phyloP scores from a whole-genome alignment of 2,329 filamentous ascomycete species.

The Ophiosphaerella korrae region DNA sequence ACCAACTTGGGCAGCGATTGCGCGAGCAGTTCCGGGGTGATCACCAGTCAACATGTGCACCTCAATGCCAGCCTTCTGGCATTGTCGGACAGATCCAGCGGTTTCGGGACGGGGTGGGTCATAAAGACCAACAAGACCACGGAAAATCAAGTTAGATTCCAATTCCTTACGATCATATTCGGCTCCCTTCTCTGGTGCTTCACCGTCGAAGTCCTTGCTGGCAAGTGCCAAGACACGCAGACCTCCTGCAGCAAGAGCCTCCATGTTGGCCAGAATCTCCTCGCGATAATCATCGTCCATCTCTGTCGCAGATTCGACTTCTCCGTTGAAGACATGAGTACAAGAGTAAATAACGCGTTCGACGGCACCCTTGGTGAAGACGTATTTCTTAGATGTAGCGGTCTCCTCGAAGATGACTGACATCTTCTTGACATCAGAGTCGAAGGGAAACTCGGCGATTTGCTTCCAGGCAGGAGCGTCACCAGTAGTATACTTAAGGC shows the following conservation, averaged over 20 bases:
- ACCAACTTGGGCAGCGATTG: constrained; percentile 53
- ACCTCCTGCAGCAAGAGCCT: constrained; percentile 67
- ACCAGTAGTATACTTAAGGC: constrained; percentile 53
- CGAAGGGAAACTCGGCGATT: constrained; percentile 72
- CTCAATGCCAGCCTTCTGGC: constrained; percentile 43
- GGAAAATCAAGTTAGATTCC: constrained; percentile 71
- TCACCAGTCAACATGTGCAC: constrained; percentile 57
- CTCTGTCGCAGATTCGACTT: constrained; percentile 44
- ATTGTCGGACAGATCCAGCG: constrained; percentile 54
- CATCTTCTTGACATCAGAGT: constrained; percentile 77
- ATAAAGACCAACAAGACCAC: constrained; percentile 81
- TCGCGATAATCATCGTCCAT: constrained; percentile 60
- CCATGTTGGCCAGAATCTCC: constrained; percentile 69
- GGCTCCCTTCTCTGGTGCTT: constrained; percentile 49
- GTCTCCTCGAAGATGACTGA: constrained; percentile 64
- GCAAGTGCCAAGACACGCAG: constrained; percentile 72
- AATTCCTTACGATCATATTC: constrained; percentile 63
- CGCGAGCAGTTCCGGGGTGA: constrained; percentile 52
- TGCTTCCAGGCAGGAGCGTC: constrained; percentile 35
- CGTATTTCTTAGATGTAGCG: constrained; percentile 47
- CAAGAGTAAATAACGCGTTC: constrained; percentile 60
- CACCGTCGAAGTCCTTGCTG: constrained; percentile 50
- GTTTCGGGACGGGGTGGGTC: constrained; percentile 84
- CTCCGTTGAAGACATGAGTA: constrained; percentile 62
- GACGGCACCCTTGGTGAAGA: constrained; percentile 70